Conservation (phyloP, 2,329 filamentous ascomycete genomes). For the Fusarium marasasianum region DNA sequence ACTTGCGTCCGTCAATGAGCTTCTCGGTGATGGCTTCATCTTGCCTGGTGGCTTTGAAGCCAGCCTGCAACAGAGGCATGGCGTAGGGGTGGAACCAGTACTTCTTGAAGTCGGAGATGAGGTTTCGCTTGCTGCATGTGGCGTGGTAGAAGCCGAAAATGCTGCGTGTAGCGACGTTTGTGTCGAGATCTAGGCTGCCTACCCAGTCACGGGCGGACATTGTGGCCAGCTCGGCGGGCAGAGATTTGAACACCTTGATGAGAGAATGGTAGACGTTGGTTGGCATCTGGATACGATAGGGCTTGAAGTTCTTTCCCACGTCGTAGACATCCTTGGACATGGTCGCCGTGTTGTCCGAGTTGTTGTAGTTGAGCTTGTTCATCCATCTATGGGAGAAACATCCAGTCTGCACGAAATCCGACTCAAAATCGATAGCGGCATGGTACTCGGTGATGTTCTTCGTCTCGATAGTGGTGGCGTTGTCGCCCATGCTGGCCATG, state of each 20-base stretch:
- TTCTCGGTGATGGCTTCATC: slow-evolving; percentile 38
- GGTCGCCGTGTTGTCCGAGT: slow-evolving; percentile 12
- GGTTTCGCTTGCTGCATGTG: slow-evolving; percentile 49
- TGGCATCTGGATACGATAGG: slow-evolving; percentile 25
- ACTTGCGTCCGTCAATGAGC: slow-evolving; percentile 46
- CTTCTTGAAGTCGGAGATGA: slow-evolving; percentile 46
- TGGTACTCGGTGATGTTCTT: slow-evolving; percentile 29
- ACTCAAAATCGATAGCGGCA: slow-evolving; percentile 30
- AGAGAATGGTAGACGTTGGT: slow-evolving; percentile 20
- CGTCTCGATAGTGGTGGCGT: slow-evolving; percentile 17
- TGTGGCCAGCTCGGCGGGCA: background rate
- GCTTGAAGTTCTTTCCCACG: slow-evolving; percentile 13
- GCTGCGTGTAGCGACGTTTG: slow-evolving; percentile 45
- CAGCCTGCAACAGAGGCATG: slow-evolving; percentile 44
- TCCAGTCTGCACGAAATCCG: slow-evolving; percentile 26
- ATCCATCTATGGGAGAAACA: slow-evolving; percentile 27
- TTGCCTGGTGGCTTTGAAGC: slow-evolving; percentile 38
- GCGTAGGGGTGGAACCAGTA: slow-evolving; percentile 53
- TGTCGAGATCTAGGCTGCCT: slow-evolving; percentile 10
- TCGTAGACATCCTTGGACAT: slow-evolving; percentile 23
- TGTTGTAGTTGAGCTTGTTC: slow-evolving; percentile 22
- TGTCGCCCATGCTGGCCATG: background rate
- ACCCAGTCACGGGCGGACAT: slow-evolving; percentile 27
- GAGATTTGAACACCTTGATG: slow-evolving; percentile 10
- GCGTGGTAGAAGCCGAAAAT: slow-evolving; percentile 52